Base-by-base conservation (phyloP, 306 rosid species). In the Herpetospermum pedunculosum region DNA sequence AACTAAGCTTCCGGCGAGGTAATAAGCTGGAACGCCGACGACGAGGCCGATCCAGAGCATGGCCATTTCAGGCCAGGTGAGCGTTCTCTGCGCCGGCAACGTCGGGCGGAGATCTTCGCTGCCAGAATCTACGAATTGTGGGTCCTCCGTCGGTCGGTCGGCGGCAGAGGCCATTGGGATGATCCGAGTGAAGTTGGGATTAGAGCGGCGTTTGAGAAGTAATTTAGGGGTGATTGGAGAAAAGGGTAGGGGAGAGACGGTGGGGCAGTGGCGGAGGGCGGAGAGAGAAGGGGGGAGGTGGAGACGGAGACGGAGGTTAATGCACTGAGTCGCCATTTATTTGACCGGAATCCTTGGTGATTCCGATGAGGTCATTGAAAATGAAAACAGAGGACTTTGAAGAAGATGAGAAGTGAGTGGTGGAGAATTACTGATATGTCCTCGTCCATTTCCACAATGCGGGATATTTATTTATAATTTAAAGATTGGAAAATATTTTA, bases 11-110 rank as follows among this genome's bases (percentile, higher is more conserved):
- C 98, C 97, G 8, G 97, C 98, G 21, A 93, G 84, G 82, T 93
- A 93, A 49, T 89, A 91, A 3, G 98, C 53, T 6, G 98, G 98
- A 21, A 93, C 96, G 25, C 96, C 98, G 59, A 93, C 97, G 15
- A 93, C 96, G 10, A 93, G 91, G 0, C 97, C 96, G 2, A 91
- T 58, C 97, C 98, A 93, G 4, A 93, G 88, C 70, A 82, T 70
- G 0, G 94, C 88, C 83, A 94, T 77, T 62, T 94, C 98, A 54
- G 82, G 85, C 74, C 90, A 77, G 7, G 97, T 78, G 13, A 94
- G 80, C 28, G 90, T 85, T 37, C 98, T 78, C 57, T 94, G 84
- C 12, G 21, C 15, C 0, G 63, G 77, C 40, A 80, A 18, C 11
- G 97, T 91, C 34, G 98, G 98, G 46, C 77, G 85, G 83, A 94